Evolutionary conservation across 306 rosid species (phyloP).

Genomic region (Vicia villosa): DNA sequence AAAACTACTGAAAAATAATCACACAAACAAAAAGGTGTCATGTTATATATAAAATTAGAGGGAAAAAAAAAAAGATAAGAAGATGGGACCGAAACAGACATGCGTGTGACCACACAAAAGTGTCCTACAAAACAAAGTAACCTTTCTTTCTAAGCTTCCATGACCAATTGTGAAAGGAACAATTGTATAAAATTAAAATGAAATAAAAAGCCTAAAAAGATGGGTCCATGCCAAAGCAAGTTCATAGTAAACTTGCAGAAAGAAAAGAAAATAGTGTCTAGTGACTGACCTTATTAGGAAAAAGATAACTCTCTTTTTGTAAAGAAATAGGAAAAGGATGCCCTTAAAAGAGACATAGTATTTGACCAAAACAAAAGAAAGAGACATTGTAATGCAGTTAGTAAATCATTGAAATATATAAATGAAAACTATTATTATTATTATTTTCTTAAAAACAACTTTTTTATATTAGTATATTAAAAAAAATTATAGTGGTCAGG

Average conservation of each 20-base stretch:
- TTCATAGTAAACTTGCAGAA: conserved; percentile 43
- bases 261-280: conserved; percentile 46
- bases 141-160: conserved; percentile 45
- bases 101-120: conserved; percentile 83
- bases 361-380: too few species aligned
- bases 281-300: conserved; percentile 56
- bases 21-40: not conserved
- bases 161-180: conserved; percentile 35
- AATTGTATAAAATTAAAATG: not conserved
- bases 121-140: conserved; percentile 47
- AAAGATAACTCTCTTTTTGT: conserved; percentile 48
- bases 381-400: too few species aligned
- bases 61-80: conserved; percentile 40
- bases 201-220: conserved; percentile 25
- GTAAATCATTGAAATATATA: too few species aligned
- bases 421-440: too few species aligned
- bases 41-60: conserved; percentile 21
- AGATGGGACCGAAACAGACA: conserved; percentile 77
- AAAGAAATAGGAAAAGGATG: conserved; percentile 48
- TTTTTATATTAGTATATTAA: too few species aligned
- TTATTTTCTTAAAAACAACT: too few species aligned
- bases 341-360: not conserved
- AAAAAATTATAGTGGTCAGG: too few species aligned
- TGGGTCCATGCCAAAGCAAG: conserved; percentile 37
- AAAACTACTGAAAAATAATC: conserved; percentile 16